phyloP scores from a whole-genome alignment of 1,139 yeast genomes.

The Chernovozyma aurita region DNA sequence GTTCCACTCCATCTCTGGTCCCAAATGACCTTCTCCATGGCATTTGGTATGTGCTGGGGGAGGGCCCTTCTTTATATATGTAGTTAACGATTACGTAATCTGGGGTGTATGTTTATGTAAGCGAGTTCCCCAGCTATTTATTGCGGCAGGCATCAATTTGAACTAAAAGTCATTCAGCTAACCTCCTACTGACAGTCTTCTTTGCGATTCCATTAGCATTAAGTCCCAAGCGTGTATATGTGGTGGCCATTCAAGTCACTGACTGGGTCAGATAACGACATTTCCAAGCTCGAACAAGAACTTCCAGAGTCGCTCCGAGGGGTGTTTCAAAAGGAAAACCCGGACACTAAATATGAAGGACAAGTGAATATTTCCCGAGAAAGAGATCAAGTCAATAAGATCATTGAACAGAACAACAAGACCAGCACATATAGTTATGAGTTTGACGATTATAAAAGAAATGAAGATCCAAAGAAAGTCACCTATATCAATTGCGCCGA shows the following conservation, averaged over 20 bases:
- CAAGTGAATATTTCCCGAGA: conserved; percentile 20
- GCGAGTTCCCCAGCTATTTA: no score
- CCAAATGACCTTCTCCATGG: no score
- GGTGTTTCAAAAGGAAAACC: conserved; percentile 31
- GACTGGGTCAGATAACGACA: conserved; percentile 13
- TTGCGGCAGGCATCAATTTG: no score
- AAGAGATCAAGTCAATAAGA: not conserved
- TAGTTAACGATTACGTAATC: no score
- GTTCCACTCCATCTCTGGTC: no score
- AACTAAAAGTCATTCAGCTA: no score
- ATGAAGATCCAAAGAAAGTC: conserved; percentile 23
- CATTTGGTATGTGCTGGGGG: no score
- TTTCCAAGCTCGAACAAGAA: conserved; percentile 27
- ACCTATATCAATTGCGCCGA: conserved; percentile 40
- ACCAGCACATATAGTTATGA: conserved; percentile 19
- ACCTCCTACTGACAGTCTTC: no score
- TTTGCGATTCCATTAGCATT: no score
- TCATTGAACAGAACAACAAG: not conserved
- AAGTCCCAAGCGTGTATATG: not conserved
- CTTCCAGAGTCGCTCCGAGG: conserved; percentile 25
- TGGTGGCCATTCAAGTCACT: conserved; percentile 22
- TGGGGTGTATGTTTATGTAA: no score
- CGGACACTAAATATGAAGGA: conserved; percentile 21
- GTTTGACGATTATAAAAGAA: conserved; percentile 29
- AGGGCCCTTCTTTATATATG: no score